Evolutionary conservation across 1,139 yeast genomes (phyloP).

Genomic region (Wickerhamiella infanticola): DNA sequence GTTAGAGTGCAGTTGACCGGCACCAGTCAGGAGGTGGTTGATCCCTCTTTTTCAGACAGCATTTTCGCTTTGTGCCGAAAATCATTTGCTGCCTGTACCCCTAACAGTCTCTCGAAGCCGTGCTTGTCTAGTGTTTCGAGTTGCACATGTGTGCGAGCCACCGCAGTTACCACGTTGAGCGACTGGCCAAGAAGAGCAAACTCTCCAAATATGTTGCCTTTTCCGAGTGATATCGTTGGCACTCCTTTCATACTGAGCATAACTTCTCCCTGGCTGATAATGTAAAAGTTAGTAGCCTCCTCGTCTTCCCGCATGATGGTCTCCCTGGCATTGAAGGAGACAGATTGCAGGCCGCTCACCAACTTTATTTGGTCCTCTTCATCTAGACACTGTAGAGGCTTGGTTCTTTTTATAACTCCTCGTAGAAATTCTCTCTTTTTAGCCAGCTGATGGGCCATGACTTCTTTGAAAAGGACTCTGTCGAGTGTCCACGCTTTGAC

Average conservation of each 20-base stretch:
- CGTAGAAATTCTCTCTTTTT: conserved; percentile 85
- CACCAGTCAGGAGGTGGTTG: too few species aligned
- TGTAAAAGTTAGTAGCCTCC: neutral
- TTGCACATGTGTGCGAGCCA: neutral
- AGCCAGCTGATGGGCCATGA: conserved; percentile 76
- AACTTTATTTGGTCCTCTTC: neutral
- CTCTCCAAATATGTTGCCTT: neutral
- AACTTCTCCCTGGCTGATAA: neutral
- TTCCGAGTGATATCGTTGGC: neutral
- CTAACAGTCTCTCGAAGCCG: neutral
- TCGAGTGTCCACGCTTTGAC: conserved; percentile 84
- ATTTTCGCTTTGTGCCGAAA: too few species aligned
- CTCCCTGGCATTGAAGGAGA: neutral
- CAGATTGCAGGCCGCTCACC: neutral
- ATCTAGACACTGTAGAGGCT: conserved; percentile 33
- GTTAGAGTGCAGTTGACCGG: too few species aligned
- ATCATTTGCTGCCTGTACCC: neutral
- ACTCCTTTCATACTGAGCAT: neutral
- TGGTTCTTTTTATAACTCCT: conserved; percentile 73
- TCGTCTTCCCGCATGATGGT: neutral
- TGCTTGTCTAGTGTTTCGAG: neutral
- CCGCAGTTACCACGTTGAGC: neutral
- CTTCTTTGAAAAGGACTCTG: conserved; percentile 82
- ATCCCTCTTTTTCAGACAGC: too few species aligned
- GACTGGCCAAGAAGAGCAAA: neutral